These are phyloP conservation scores for Amanita pallidorosea DNA, from an alignment of 768 basidiomycete species.

Conservation along the genomic window DNA sequence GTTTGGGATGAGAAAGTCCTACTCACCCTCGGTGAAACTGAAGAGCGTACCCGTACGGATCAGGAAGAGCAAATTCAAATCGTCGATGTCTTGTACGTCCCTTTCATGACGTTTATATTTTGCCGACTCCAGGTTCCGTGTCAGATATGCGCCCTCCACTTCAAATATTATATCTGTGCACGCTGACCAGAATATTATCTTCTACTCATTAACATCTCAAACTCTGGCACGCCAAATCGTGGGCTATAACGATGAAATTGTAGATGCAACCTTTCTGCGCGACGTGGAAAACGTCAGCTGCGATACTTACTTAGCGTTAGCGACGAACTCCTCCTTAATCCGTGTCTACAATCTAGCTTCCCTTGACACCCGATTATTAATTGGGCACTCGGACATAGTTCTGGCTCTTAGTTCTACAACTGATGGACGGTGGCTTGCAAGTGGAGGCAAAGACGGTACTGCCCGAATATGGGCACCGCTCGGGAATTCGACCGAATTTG, in stretches of 20 bases:
- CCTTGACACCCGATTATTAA: conserved; percentile 76
- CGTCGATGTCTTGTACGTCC: conserved; percentile 65
- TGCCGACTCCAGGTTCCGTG: conserved; percentile 9
- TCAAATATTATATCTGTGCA: conserved; percentile 74
- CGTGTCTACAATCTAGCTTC: conserved; percentile 73
- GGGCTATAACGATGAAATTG: conserved; percentile 97
- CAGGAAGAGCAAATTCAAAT: conserved; percentile 83
- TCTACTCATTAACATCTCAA: conserved; percentile 67
- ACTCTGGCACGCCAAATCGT: conserved; percentile 71
- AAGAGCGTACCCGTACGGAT: conserved; percentile 31
- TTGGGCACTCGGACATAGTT: conserved; percentile 88
- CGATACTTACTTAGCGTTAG: conserved; percentile 80
- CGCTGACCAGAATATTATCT: conserved; percentile 94
- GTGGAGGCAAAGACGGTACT: conserved; percentile 87
- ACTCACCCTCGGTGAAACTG: conserved; percentile 44
- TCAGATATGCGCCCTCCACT: conserved; percentile 57
- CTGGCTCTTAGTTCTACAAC: conserved; percentile 66
- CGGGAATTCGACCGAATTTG: conserved; percentile 33
- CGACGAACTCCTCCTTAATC: conserved; percentile 96
- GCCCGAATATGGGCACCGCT: conserved; percentile 72
- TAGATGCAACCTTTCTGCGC: conserved; percentile 76
- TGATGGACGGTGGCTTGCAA: conserved; percentile 67
- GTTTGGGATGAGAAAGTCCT: conserved; percentile 52
- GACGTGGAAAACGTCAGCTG: conserved; percentile 15
- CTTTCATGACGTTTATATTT: conserved; percentile 4